These are phyloP conservation scores for Tricholomella constricta DNA, from an alignment of 768 basidiomycete genomes.

Conservation along the genomic window DNA sequence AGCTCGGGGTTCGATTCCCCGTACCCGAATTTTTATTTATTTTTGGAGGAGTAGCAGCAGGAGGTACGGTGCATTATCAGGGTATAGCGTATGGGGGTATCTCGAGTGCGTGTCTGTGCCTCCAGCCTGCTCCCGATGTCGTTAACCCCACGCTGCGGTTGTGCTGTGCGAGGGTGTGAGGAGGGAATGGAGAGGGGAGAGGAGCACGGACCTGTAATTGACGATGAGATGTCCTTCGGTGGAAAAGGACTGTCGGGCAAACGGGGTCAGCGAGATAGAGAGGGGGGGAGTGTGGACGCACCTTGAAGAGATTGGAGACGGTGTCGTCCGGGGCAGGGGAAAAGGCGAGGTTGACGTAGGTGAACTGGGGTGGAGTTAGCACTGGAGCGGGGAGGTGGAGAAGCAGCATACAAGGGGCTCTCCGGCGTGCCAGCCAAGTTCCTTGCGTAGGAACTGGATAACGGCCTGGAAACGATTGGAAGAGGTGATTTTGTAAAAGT, in stretches of 20 bases:
- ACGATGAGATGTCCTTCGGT: slow-evolving; percentile 91
- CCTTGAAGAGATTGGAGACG: slow-evolving; percentile 77
- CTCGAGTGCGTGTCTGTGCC: background rate
- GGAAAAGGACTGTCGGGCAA: slow-evolving; percentile 64
- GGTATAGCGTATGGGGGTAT: background rate
- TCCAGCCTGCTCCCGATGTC: too few species aligned
- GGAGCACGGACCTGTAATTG: slow-evolving; percentile 72
- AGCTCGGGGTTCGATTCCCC: slow-evolving; percentile 63
- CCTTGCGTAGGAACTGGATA: slow-evolving; percentile 88
- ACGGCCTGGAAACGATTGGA: slow-evolving; percentile 94
- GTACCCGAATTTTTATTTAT: slow-evolving; percentile 48
- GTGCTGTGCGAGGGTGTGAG: slow-evolving; percentile 28
- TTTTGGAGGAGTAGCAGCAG: too few species aligned
- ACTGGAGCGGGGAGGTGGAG: background rate
- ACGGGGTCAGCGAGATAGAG: background rate
- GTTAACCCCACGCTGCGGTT: slow-evolving; percentile 47
- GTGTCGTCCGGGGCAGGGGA: slow-evolving; percentile 84
- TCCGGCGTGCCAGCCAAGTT: slow-evolving; percentile 82
- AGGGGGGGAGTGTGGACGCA: slow-evolving; percentile 21
- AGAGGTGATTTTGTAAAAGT: slow-evolving; percentile 96
- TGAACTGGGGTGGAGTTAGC: slow-evolving; percentile 25
- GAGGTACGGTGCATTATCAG: background rate
- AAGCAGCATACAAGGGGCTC: slow-evolving; percentile 73
- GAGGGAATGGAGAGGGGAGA: background rate
- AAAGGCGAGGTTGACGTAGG: slow-evolving; percentile 63